Conservation (phyloP, 1,139 yeast species). For the Spathaspora sp. region DNA sequence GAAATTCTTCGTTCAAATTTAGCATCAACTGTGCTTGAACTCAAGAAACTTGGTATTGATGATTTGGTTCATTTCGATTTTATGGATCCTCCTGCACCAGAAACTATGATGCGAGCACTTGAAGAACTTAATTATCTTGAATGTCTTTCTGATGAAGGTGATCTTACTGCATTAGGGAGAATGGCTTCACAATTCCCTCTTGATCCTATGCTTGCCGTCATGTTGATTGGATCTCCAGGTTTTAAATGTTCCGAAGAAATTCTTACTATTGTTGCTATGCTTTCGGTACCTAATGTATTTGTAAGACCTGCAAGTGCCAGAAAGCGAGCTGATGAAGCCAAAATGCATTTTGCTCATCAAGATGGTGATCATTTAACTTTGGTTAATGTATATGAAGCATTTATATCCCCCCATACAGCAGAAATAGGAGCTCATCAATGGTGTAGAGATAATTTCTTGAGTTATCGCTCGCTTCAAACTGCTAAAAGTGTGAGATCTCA, state of each 20-base stretch:
- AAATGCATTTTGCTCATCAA: constrained; percentile 84
- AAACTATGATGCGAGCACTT: constrained; percentile 98
- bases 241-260: constrained; percentile 88
- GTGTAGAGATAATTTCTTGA: constrained; percentile 90
- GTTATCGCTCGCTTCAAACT: constrained; percentile 76
- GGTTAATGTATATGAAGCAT: constrained; percentile 85
- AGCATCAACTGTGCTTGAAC: constrained; percentile 87
- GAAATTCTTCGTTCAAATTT: constrained; percentile 90
- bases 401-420: constrained; percentile 68
- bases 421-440: constrained; percentile 65
- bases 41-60: constrained; percentile 91
- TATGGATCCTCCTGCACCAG: constrained; percentile 99
- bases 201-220: constrained; percentile 93
- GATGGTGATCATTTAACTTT: constrained; percentile 95
- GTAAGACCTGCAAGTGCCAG: constrained; percentile 88
- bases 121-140: constrained; percentile 90
- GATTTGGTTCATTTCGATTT: constrained; percentile 97
- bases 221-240: constrained; percentile 85
- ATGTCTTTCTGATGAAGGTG: constrained; percentile 91
- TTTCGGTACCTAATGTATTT: constrained; percentile 92
- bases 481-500: constrained; percentile 88
- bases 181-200: constrained; percentile 90
- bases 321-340: constrained; percentile 90
- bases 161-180: constrained; percentile 84
- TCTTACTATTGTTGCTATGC: constrained; percentile 82